Percentiles rank a stretch among this genome's conserved stretches.
These are phyloP conservation scores for Claviceps sp. DNA, from an alignment of 2,329 filamentous ascomycete species.

Conservation along the genomic window DNA sequence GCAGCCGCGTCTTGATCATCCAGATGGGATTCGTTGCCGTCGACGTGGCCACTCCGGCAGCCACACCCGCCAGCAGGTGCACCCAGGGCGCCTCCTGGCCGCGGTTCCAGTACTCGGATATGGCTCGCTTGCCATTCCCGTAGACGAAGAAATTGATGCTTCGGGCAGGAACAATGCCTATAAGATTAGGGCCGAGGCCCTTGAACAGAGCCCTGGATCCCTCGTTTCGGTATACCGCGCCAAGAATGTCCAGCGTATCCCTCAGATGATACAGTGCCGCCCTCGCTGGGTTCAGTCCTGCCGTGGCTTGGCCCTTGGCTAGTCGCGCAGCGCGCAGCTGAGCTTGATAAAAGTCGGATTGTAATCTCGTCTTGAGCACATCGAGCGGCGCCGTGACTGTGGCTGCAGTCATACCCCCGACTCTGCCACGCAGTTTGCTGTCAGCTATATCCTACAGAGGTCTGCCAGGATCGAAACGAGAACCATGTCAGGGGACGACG, in stretches of 20 bases:
- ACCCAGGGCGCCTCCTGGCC: slow-evolving; percentile 60
- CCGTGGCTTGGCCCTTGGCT: slow-evolving; percentile 37
- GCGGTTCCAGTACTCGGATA: slow-evolving; percentile 60
- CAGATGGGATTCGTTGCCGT: slow-evolving; percentile 94
- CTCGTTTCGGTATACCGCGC: slow-evolving; percentile 65
- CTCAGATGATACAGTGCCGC: slow-evolving; percentile 60
- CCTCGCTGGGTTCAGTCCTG: slow-evolving; percentile 45
- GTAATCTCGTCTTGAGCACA: slow-evolving; percentile 82
- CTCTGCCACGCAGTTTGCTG: slow-evolving; percentile 30
- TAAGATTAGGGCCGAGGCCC: slow-evolving; percentile 77
- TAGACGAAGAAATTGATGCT: slow-evolving; percentile 93
- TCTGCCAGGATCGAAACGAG: not conserved
- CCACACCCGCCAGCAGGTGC: slow-evolving; percentile 62
- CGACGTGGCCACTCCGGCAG: slow-evolving; percentile 71
- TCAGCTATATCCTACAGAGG: slow-evolving; percentile 5
- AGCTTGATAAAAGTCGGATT: slow-evolving; percentile 87
- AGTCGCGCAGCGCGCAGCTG: slow-evolving; percentile 58
- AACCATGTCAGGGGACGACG: not conserved
- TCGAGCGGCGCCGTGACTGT: slow-evolving; percentile 90
- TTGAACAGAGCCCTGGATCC: slow-evolving; percentile 86
- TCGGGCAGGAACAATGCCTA: slow-evolving; percentile 78
- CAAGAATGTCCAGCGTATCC: slow-evolving; percentile 78
- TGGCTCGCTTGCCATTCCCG: slow-evolving; percentile 76
- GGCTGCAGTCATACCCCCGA: slow-evolving; percentile 82
- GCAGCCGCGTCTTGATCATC: slow-evolving; percentile 86